These are phyloP conservation scores for Cryomyces minteri DNA, from an alignment of 495 filamentous ascomycete species.

Conservation along the genomic window DNA sequence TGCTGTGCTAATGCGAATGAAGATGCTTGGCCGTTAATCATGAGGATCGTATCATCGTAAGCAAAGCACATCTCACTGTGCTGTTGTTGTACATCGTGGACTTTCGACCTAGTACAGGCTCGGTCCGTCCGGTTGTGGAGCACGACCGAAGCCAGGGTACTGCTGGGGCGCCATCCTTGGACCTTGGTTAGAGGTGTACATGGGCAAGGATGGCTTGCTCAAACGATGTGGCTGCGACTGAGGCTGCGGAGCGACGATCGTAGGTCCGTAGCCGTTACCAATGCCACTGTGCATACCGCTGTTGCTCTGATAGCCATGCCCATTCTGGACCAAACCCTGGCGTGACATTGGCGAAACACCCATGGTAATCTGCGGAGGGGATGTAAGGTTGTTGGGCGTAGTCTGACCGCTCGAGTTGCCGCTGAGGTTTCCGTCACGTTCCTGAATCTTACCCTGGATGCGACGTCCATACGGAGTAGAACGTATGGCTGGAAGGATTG, in stretches of 20 bases:
- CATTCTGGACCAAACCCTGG: not conserved
- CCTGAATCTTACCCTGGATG: conserved; percentile 65
- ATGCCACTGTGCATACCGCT: conserved; percentile 1
- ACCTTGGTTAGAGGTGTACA: no score
- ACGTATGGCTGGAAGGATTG: conserved; percentile 62
- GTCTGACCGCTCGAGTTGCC: conserved; percentile 1
- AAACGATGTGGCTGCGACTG: not conserved
- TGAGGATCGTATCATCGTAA: no score
- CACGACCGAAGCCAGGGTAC: no score
- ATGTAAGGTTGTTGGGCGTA: conserved; percentile 1
- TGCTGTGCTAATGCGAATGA: no score
- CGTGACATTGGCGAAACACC: not conserved
- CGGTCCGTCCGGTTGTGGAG: no score
- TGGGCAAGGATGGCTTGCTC: not conserved
- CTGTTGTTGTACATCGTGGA: no score
- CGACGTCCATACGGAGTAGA: conserved; percentile 85
- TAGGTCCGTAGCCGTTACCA: not conserved
- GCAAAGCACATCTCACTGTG: no score
- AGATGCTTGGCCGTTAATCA: no score
- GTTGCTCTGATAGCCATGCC: not conserved
- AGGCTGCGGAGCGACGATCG: not conserved
- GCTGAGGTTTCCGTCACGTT: conserved; percentile 13
- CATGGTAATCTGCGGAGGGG: not conserved
- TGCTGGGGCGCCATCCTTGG: no score
- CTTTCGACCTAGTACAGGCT: no score